Evolutionary conservation across 345 rosid species (phyloP).

Genomic region (Linum trigynum): DNA sequence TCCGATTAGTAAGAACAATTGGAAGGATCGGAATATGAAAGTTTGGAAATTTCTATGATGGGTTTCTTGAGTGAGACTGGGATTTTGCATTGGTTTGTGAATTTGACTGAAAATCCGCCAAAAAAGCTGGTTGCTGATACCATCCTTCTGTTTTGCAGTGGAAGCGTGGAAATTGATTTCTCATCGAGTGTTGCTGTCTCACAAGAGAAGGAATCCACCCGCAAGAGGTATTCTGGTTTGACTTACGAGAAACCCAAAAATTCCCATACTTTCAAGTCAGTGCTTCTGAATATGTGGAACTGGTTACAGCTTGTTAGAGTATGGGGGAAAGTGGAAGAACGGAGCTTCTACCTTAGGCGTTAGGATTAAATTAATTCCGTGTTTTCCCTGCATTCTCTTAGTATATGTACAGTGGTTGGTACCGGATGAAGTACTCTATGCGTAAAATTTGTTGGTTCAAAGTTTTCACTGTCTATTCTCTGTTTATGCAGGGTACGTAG

Average conservation of each 20-base stretch:
- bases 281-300: not conserved
- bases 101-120: not conserved
- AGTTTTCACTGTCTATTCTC: not conserved
- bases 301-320: not conserved
- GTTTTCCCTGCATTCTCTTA: not conserved
- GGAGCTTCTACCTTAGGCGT: not conserved
- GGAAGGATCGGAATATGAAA: not conserved
- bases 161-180: constrained; percentile 17
- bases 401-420: no score
- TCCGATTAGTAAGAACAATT: not conserved
- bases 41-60: no score
- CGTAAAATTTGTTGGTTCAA: not conserved
- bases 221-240: constrained; percentile 35
- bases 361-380: not conserved
- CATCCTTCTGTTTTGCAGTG: constrained; percentile 3
- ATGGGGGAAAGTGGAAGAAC: no score
- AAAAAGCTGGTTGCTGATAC: not conserved
- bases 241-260: not conserved
- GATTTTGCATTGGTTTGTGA: not conserved
- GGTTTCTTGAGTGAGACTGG: not conserved
- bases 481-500: constrained; percentile 14
- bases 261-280: not conserved
- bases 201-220: constrained; percentile 25
- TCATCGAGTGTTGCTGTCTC: constrained; percentile 25
- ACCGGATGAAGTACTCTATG: no score